phyloP scores from a whole-genome alignment of 2,329 filamentous ascomycete genomes.

The Anisogramma anomala region DNA sequence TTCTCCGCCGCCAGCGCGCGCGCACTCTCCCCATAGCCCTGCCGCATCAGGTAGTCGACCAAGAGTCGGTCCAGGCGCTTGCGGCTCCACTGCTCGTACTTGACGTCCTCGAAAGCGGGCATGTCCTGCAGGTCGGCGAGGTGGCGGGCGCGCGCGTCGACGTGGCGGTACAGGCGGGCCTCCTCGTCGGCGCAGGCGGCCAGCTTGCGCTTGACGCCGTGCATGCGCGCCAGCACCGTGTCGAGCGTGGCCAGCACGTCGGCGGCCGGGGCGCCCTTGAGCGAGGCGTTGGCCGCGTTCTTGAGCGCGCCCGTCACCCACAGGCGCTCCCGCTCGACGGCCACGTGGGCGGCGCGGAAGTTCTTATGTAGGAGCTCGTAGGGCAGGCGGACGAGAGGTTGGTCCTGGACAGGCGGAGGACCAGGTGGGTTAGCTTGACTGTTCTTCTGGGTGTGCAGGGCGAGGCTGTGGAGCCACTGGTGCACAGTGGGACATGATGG shows the following conservation, averaged over 20 bases:
- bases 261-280: constrained; percentile 51
- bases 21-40: constrained; percentile 72
- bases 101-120: constrained; percentile 74
- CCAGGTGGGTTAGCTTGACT: constrained; percentile 3
- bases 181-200: constrained; percentile 69
- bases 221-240: constrained; percentile 72
- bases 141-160: constrained; percentile 66
- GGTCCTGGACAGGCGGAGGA: constrained; percentile 49
- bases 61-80: constrained; percentile 70
- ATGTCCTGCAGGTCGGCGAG: constrained; percentile 72
- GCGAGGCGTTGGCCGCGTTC: constrained; percentile 54
- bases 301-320: constrained; percentile 50
- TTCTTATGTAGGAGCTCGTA: constrained; percentile 89
- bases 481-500: too few relatives aligned
- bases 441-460: not conserved
- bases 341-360: constrained; percentile 73
- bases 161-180: constrained; percentile 59
- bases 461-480: not conserved
- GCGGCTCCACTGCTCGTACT: constrained; percentile 85
- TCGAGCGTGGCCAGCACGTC: constrained; percentile 75
- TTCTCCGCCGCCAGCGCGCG: constrained; percentile 62
- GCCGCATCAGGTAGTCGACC: constrained; percentile 83
- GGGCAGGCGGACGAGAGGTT: constrained; percentile 84
- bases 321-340: constrained; percentile 60
- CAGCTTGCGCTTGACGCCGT: constrained; percentile 80